These are phyloP conservation scores for Blastomyces gilchristii DNA, from an alignment of 2,329 filamentous ascomycete species.

Conservation along the genomic window DNA sequence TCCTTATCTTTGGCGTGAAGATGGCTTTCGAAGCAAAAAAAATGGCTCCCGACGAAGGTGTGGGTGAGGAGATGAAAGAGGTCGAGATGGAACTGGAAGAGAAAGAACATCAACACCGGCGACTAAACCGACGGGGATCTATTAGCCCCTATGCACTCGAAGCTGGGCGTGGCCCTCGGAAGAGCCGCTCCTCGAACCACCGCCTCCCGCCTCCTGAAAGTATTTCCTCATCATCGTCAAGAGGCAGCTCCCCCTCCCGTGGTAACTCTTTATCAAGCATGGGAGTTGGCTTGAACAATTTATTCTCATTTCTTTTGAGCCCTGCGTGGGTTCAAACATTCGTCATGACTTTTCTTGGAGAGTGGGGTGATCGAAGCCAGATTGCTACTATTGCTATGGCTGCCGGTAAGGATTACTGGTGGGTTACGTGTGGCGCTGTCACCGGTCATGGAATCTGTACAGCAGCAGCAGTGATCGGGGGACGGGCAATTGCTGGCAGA, in stretches of 20 bases:
- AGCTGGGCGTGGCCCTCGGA: slow-evolving; percentile 60
- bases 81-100: slow-evolving; percentile 90
- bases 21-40: slow-evolving; percentile 76
- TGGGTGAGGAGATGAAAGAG: slow-evolving; percentile 95
- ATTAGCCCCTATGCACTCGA: slow-evolving; percentile 69
- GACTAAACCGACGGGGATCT: slow-evolving; percentile 54
- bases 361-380: slow-evolving; percentile 96
- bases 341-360: slow-evolving; percentile 95
- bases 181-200: slow-evolving; percentile 58
- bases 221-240: slow-evolving; percentile 63
- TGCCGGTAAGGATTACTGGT: slow-evolving; percentile 97
- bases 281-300: slow-evolving; percentile 65
- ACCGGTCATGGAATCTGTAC: slow-evolving; percentile 84
- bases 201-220: slow-evolving; percentile 73
- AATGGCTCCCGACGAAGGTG: slow-evolving; percentile 83
- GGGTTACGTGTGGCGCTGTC: slow-evolving; percentile 84
- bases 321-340: slow-evolving; percentile 99
- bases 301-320: slow-evolving; percentile 77
- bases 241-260: slow-evolving; percentile 46
- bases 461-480: slow-evolving; percentile 80
- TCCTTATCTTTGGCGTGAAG: slow-evolving; percentile 79
- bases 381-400: slow-evolving; percentile 99
- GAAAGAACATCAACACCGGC: slow-evolving; percentile 68
- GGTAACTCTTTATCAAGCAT: slow-evolving; percentile 36
- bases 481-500: slow-evolving; percentile 79